Evolutionary conservation across 352 stramenopile genomes (phyloP), one percentile per base, ranked within the genome.

Genomic region (Globisporangium solare): DNA sequence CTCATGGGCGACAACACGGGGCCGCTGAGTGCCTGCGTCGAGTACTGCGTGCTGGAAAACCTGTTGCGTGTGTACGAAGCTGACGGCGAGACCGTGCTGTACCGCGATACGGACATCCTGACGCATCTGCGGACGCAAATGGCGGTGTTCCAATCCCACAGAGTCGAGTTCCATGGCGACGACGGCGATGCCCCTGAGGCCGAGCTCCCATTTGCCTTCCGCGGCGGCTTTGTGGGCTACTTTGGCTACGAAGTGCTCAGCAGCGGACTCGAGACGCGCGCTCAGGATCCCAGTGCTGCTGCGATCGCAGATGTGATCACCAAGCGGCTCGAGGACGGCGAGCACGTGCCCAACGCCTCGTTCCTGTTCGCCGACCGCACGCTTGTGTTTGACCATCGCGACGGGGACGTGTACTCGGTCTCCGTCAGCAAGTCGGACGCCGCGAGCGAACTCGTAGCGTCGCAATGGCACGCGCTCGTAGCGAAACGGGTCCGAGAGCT

Each of bases 351-450:
- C 13, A 89, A 96, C 46, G 74, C 89, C 15, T 94, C 91, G 2
- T 94, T 98, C 68, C 46, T 98, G 8, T 96, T 98, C 70, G 85
- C 81, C 31, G 89, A 97, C 61, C 79, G 85, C 47, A 82, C 80
- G 46, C 56, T 97, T 20, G 75, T 97, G 18, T 97, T 94, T 66
- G 89, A 98, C 69, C 89, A 97, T 58, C 61, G 63, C 2, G 81
- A 80, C 0, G 48, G 52, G 8, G 65, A 74, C 21, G 80, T 94
- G 64, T 98, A 97, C 67, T 66, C 90, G 12, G 66, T 97, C 35
- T 91, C 71, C 5, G 35, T 60, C 49, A 55, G 27, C 54, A 57
- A 32, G 15, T 6, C 0, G 6, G 15, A 13, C 67, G 35, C 27
- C 51, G 51, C 5, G 20, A 41, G 15, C 81, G 31, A 59, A 10